phyloP scores from a whole-genome alignment of 352 stramenopile species.

The Phytophthora pisi region DNA sequence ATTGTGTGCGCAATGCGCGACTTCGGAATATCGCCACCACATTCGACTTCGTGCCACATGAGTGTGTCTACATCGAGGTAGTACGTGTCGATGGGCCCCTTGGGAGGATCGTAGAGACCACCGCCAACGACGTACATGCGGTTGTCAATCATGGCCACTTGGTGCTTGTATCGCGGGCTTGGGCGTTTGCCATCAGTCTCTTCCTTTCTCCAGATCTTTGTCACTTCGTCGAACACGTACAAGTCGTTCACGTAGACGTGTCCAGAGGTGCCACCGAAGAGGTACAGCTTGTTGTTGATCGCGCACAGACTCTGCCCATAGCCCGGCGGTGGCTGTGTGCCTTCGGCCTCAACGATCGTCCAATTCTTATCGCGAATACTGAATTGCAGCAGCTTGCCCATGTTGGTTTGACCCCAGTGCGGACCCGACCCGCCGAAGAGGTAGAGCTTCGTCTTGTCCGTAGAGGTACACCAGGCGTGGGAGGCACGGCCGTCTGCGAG shows the following conservation, averaged over 20 bases:
- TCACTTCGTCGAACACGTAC: slow-evolving; percentile 81
- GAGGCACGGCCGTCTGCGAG: slow-evolving; percentile 68
- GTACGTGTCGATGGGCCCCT: slow-evolving; percentile 79
- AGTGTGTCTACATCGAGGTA: slow-evolving; percentile 80
- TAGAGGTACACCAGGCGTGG: slow-evolving; percentile 76
- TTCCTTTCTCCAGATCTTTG: slow-evolving; percentile 73
- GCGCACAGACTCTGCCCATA: slow-evolving; percentile 81
- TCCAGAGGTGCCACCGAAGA: slow-evolving; percentile 82
- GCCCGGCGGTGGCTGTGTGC: slow-evolving; percentile 66
- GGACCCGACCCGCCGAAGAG: slow-evolving; percentile 78
- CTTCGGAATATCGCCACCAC: slow-evolving; percentile 62
- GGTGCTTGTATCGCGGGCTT: slow-evolving; percentile 85
- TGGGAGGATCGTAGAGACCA: slow-evolving; percentile 81
- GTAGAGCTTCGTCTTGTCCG: slow-evolving; percentile 80
- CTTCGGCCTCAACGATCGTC: slow-evolving; percentile 76
- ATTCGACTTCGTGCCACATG: slow-evolving; percentile 67
- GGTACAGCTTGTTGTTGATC: slow-evolving; percentile 82
- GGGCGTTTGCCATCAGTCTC: slow-evolving; percentile 65
- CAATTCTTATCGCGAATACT: slow-evolving; percentile 80
- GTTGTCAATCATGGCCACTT: slow-evolving; percentile 69
- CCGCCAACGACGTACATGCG: slow-evolving; percentile 84
- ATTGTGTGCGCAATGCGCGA: slow-evolving; percentile 86
- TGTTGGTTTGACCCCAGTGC: slow-evolving; percentile 88
- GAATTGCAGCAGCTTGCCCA: slow-evolving; percentile 86
- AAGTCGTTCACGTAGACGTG: slow-evolving; percentile 88